Evolutionary conservation across 2,329 filamentous ascomycete species (phyloP).

Genomic region (Pseudogymnoascus sp.): DNA sequence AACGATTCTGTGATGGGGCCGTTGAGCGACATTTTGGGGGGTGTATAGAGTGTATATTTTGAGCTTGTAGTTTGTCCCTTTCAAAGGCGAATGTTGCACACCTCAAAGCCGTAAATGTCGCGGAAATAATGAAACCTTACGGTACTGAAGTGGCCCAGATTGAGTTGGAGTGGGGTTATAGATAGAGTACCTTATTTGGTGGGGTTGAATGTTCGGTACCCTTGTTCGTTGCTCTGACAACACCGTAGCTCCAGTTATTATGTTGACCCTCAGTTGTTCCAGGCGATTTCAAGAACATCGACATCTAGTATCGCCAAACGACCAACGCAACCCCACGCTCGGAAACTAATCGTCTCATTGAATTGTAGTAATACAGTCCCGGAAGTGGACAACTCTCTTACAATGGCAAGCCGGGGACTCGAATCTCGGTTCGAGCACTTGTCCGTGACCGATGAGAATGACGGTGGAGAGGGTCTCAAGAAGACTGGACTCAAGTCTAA

Average conservation of each 20-base stretch:
- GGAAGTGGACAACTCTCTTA: not conserved
- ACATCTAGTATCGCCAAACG: conserved; percentile 6
- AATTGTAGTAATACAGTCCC: not conserved
- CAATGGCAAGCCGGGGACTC: conserved; percentile 68
- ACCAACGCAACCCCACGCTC: not conserved
- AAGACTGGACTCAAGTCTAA: conserved; percentile 63
- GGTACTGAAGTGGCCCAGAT: not conserved
- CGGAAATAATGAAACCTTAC: not conserved
- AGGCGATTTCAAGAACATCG: not conserved
- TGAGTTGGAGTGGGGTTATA: conserved; percentile 9
- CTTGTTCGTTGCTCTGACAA: conserved; percentile 10
- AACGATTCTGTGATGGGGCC: conserved; percentile 44
- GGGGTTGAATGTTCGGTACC: not conserved
- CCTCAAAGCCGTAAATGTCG: not conserved
- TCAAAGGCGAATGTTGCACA: not conserved
- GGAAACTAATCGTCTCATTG: not conserved
- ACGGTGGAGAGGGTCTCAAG: conserved; percentile 48
- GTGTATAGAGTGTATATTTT: not conserved
- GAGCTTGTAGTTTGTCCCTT: not conserved
- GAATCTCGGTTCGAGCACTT: conserved; percentile 87
- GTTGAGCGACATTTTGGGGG: conserved; percentile 26
- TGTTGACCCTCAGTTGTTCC: conserved; percentile 5
- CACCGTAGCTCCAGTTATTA: conserved; percentile 3
- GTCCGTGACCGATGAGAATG: conserved; percentile 84
- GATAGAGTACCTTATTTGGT: not conserved